A percentile compares a stretch with the other conserved stretches of the same genome.
phyloP scores from a whole-genome alignment of 2,329 filamentous ascomycete genomes.

The Metarhizium sp. region DNA sequence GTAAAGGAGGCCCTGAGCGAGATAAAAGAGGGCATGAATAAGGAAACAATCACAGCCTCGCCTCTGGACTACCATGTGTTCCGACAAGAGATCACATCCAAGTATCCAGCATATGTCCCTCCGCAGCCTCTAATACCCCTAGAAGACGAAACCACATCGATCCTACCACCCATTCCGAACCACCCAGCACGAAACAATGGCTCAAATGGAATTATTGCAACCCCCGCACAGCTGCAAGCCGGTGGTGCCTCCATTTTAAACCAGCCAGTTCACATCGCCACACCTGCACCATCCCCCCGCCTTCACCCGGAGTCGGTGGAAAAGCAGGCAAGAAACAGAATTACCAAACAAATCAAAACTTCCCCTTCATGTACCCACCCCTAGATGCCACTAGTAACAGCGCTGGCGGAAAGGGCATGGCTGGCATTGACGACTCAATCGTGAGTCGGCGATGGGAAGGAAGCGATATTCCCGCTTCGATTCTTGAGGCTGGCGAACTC shows the following conservation, averaged over 20 bases:
- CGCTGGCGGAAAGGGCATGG: slow-evolving; percentile 78
- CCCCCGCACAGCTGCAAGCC: slow-evolving; percentile 41
- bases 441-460: slow-evolving; percentile 86
- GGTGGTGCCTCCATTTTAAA: slow-evolving; percentile 75
- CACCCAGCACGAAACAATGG: slow-evolving; percentile 55
- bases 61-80: slow-evolving; percentile 95
- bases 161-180: slow-evolving; percentile 75
- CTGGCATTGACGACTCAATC: slow-evolving; percentile 67
- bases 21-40: slow-evolving; percentile 48
- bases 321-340: slow-evolving; percentile 98
- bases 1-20: slow-evolving; percentile 66
- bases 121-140: slow-evolving; percentile 75
- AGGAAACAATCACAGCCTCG: slow-evolving; percentile 81
- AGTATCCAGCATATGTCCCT: slow-evolving; percentile 93
- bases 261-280: slow-evolving; percentile 97
- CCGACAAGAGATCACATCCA: slow-evolving; percentile 91
- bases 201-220: slow-evolving; percentile 52
- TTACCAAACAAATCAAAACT: slow-evolving; percentile 98
- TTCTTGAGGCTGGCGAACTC: slow-evolving; percentile 85
- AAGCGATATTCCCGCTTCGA: slow-evolving; percentile 88
- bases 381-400: slow-evolving; percentile 82
- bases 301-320: slow-evolving; percentile 75
- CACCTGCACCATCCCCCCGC: slow-evolving; percentile 88
- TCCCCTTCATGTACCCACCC: slow-evolving; percentile 94
- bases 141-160: slow-evolving; percentile 83